These are phyloP conservation scores for Scleromitrula shiraiana DNA, from an alignment of 2,329 filamentous ascomycete species.

Conservation along the genomic window DNA sequence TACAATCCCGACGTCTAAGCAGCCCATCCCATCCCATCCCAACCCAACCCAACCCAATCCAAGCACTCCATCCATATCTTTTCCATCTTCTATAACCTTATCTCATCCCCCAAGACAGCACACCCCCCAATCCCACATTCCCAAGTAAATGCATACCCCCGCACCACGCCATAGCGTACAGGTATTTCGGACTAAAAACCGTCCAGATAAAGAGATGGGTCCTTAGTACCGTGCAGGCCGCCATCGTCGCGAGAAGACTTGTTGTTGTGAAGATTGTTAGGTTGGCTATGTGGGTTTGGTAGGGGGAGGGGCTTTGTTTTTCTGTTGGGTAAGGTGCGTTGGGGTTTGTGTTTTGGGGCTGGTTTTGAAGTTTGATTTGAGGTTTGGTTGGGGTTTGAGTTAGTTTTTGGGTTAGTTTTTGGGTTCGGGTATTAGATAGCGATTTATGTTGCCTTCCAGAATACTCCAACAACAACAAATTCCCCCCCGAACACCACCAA, in stretches of 20 bases:
- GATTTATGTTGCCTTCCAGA: too few species aligned
- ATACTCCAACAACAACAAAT: constrained; percentile 45
- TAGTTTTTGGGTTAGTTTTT: too few species aligned
- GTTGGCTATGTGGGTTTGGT: constrained; percentile 52
- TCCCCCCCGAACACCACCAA: constrained; percentile 71
- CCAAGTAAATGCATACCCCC: constrained; percentile 71
- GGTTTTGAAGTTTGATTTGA: too few species aligned
- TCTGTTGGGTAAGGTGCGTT: too few species aligned
- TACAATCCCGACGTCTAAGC: too few species aligned
- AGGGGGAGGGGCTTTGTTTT: too few species aligned
- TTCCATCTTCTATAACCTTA: not conserved
- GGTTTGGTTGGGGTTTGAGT: too few species aligned
- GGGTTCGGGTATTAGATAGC: too few species aligned
- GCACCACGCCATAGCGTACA: constrained; percentile 87
- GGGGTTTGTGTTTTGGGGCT: too few species aligned
- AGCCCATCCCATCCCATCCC: not conserved
- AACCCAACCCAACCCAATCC: too few species aligned
- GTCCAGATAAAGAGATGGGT: constrained; percentile 98
- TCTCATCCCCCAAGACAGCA: constrained; percentile 37
- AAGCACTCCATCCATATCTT: too few species aligned
- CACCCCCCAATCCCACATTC: constrained; percentile 55
- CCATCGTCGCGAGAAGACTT: constrained; percentile 70
- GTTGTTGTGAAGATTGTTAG: constrained; percentile 63
- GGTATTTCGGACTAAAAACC: constrained; percentile 92
- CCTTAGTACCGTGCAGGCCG: constrained; percentile 72